Evolutionary conservation across 768 basidiomycete species (phyloP).

Genomic region (Collybia nuda): DNA sequence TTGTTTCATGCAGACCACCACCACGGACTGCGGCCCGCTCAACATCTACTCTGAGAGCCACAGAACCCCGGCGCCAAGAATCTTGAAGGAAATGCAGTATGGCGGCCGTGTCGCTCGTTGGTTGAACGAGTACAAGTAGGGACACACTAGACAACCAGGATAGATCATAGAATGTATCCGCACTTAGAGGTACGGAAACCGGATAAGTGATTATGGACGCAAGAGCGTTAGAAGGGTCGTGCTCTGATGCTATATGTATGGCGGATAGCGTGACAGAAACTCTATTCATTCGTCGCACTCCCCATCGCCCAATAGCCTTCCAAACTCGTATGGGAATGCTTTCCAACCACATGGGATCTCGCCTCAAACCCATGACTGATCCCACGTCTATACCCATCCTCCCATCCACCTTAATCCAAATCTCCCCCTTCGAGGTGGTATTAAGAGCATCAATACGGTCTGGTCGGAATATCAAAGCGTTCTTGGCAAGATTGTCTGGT

Average conservation of each 20-base stretch:
- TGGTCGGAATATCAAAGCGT: slow-evolving; percentile 56
- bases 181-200: slow-evolving; percentile 55
- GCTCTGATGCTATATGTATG: slow-evolving; percentile 46
- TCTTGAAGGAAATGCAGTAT: slow-evolving; percentile 53
- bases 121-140: slow-evolving; percentile 47
- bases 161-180: slow-evolving; percentile 46
- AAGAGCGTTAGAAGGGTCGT: slow-evolving; percentile 39
- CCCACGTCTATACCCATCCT: slow-evolving; percentile 71
- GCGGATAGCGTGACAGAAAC: slow-evolving; percentile 57
- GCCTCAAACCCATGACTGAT: slow-evolving; percentile 53
- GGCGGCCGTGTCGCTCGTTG: slow-evolving; percentile 49
- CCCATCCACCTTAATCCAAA: slow-evolving; percentile 60
- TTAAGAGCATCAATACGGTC: slow-evolving; percentile 62
- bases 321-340: slow-evolving; percentile 46
- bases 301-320: slow-evolving; percentile 71
- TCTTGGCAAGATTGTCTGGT: slow-evolving; percentile 56
- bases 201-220: slow-evolving; percentile 46
- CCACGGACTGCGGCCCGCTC: slow-evolving; percentile 48
- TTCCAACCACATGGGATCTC: slow-evolving; percentile 36
- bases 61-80: slow-evolving; percentile 54
- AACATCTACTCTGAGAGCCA: slow-evolving; percentile 44
- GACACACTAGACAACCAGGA: slow-evolving; percentile 63
- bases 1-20: slow-evolving; percentile 38
- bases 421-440: slow-evolving; percentile 51
- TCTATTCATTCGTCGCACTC: slow-evolving; percentile 52